phyloP scores from a whole-genome alignment of 202 grass and related monocot species.

The Panicum hallii region DNA sequence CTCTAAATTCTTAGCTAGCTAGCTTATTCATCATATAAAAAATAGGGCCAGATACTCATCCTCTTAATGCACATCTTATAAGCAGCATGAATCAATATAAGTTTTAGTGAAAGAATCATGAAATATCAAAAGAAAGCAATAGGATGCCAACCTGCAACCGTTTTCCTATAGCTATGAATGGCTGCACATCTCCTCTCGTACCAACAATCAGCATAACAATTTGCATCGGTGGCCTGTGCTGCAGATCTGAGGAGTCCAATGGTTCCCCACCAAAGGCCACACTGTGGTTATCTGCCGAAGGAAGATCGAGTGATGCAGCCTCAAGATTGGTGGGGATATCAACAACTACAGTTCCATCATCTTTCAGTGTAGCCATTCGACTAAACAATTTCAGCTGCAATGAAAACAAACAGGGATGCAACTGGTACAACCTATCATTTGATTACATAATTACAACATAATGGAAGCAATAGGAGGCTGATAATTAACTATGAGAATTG shows the following conservation, averaged over 20 bases:
- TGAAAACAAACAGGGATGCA: not conserved
- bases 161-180: conserved; percentile 92
- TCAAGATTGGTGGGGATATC: conserved; percentile 70
- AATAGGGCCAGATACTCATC: not conserved
- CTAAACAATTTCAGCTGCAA: conserved; percentile 79
- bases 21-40: conserved; percentile 1
- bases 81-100: not conserved
- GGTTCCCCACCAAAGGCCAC: conserved; percentile 49
- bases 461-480: not conserved
- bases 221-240: conserved; percentile 64
- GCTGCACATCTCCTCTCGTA: conserved; percentile 85
- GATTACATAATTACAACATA: not conserved
- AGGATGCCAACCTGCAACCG: conserved; percentile 63
- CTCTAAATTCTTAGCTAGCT: not conserved
- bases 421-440: not conserved
- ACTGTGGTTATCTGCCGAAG: conserved; percentile 42
- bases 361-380: conserved; percentile 76
- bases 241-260: conserved; percentile 49
- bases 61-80: not conserved
- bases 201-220: conserved; percentile 89
- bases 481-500: not conserved
- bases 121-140: not conserved
- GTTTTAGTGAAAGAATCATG: not conserved
- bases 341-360: conserved; percentile 82
- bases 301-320: conserved; percentile 51